These are phyloP conservation scores for Talaromyces sp. DNA, from an alignment of 2,329 filamentous ascomycete species.

Conservation along the genomic window DNA sequence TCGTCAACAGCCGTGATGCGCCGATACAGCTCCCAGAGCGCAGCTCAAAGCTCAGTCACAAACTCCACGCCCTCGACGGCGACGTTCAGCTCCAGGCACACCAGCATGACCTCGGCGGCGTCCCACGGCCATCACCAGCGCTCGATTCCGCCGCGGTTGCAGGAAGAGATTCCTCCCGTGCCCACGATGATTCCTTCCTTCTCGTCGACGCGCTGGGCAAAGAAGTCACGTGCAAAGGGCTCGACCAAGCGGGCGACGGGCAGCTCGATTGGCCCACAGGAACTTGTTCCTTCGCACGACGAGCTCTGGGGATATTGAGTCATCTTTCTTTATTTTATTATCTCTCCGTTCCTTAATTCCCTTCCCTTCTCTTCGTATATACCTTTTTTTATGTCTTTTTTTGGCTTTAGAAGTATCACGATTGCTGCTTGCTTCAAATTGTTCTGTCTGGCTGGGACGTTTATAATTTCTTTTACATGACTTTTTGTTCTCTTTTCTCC, in stretches of 20 bases:
- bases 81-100: constrained; percentile 27
- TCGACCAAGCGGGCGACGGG: constrained; percentile 1
- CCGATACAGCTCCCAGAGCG: constrained; percentile 28
- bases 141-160: constrained; percentile 14
- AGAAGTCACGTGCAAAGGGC: constrained; percentile 6
- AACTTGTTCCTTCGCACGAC: constrained; percentile 36
- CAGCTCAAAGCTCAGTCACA: constrained; percentile 17
- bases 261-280: constrained; percentile 15
- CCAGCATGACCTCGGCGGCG: constrained; percentile 26
- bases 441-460: background rate
- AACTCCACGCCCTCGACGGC: constrained; percentile 20
- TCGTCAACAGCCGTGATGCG: constrained; percentile 36
- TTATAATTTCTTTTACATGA: background rate
- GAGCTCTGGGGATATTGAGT: constrained; percentile 32
- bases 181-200: background rate
- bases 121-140: constrained; percentile 11
- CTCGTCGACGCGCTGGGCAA: background rate
- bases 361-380: background rate
- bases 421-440: background rate
- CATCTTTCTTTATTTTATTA: background rate
- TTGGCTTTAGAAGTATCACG: background rate
- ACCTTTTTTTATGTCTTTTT: background rate
- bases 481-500: background rate
- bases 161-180: background rate
- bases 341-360: background rate